Base-by-base conservation (phyloP, 1,284 basidiomycete genomes). In the Naganishia sp. region DNA sequence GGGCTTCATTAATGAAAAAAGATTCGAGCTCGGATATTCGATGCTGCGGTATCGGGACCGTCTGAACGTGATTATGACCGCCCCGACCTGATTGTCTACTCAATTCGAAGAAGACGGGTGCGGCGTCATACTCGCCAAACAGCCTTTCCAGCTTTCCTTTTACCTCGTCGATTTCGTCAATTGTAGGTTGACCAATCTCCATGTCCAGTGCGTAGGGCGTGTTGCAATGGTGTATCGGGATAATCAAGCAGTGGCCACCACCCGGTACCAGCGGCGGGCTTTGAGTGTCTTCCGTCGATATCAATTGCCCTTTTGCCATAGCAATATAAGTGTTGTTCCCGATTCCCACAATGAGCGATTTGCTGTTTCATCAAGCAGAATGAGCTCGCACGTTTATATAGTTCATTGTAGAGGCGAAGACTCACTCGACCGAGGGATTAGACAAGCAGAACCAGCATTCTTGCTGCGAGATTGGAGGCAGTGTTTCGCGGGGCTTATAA, bases 1-100 rank as follows among this genome's bases (percentile, higher is more conserved):
- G 73, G 77, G 97, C 95, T 15, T 85, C 83, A 25, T 25, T 28
- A 35, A 46, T 56, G n/a, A 67, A 43, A 47, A 63, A 63, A 18
- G n/a, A 49, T 23, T 67, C 66, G 6, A 67, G 35, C 47, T 63
- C 53, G 6, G 35, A 52, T 21, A 61, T 23, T 13, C 55, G 52
- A 10, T 84, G 79, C 73, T 89, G 89, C 0, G 94, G 92, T 1
- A 97, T 79, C 9, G 94, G 94, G 1, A 94, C 86, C 46, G 85
- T 86, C 77, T 97, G 92, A 18, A 95, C 83, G 78, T 96, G 94
- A 6, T 92, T 92, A 75, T 98, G 94, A 0, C 93, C 93, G n/a
- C 92, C 94, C 76, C 89, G 89, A 0, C 87, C 86, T 3, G 85
- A 86, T 52, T 93, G 77, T 17, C 92, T 85, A 15, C 88, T 90